Base-by-base conservation (phyloP, 192 early-diverging fungal genomes). In the Entomortierella lignicola region DNA sequence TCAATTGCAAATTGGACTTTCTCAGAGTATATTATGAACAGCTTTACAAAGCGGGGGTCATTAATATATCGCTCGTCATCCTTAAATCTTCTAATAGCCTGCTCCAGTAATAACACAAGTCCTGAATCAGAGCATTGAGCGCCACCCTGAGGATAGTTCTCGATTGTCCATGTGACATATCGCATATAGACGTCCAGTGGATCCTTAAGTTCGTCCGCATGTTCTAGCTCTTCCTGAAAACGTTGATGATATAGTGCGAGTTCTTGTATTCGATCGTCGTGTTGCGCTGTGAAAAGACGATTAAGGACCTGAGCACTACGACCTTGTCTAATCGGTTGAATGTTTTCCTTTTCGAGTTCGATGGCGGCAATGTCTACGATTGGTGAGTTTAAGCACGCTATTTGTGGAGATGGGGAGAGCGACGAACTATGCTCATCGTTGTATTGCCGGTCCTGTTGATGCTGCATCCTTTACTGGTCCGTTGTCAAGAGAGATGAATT, bases 291-390 rank as follows among this genome's bases (percentile, higher is more conserved):
- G 27, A 80, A 84, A 20, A 84, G 57, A 21, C 62, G 47, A 6
- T 65, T 55, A 1, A 86, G 61, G 0, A 71, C 60, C 30, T 66
- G 72, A n/a, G 90, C 92, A 47, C 86, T 89, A 11, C 93, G 86
- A 15, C 93, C 93, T 27, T 89, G 72, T 5, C 81, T 75, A 11
- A 88, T 63, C 23, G 92, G 92, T 31, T 86, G 81, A 39, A 94
- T 92, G 82, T 94, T 94, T 79, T 94, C 93, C 69, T 93, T 93
- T 55, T 94, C 89, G 42, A 86, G 71, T 68, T 93, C 92, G 34
- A 94, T 73, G 18, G 54, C 53, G 30, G 58, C 62, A 41, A 73
- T 66, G 50, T 64, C 56, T 27, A 73, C 63, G 2, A 56, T 26
- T 32, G 5, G 39, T 43, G 58, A 21, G 11, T 7, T 8, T 25